These are phyloP conservation scores for Colletotrichum trifolii DNA, from an alignment of 2,329 filamentous ascomycete species.

Conservation along the genomic window DNA sequence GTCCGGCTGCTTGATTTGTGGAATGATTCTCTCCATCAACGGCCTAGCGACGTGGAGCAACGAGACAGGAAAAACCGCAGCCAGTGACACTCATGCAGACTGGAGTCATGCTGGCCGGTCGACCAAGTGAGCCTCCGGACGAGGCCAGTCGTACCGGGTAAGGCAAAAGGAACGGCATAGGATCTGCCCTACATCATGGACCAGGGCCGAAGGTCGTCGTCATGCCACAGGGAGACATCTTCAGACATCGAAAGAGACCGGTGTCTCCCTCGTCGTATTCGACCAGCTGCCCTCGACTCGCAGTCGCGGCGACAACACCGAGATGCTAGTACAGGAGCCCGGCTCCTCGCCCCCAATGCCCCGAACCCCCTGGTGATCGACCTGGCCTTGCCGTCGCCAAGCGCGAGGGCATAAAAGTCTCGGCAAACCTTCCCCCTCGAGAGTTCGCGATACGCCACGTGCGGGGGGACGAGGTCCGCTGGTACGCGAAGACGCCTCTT, in stretches of 20 bases:
- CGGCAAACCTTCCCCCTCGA: slow-evolving; percentile 34
- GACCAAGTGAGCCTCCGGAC: neutral
- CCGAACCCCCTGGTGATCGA: slow-evolving; percentile 17
- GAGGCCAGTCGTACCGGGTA: slow-evolving; percentile 8
- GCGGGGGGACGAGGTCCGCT: slow-evolving; percentile 20
- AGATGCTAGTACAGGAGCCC: slow-evolving; percentile 1
- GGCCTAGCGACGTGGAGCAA: neutral
- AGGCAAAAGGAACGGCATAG: neutral
- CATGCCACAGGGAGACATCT: slow-evolving; percentile 18
- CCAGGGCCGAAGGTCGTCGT: slow-evolving; percentile 17
- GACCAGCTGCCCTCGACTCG: slow-evolving; percentile 14
- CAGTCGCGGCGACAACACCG: slow-evolving; percentile 19
- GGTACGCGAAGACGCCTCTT: slow-evolving; percentile 11
- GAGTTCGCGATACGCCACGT: slow-evolving; percentile 32
- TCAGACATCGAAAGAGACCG: slow-evolving; percentile 14
- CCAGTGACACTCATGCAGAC: slow-evolving; percentile 13
- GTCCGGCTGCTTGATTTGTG: neutral
- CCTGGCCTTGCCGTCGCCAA: slow-evolving; percentile 33
- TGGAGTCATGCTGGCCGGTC: slow-evolving; percentile 24
- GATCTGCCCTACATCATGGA: slow-evolving; percentile 25
- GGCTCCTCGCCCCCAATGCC: slow-evolving; percentile 14
- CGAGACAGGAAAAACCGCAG: slow-evolving; percentile 1
- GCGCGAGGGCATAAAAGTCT: slow-evolving; percentile 34
- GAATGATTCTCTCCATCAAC: neutral
- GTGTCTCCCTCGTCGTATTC: slow-evolving; percentile 10